phyloP scores from a whole-genome alignment of 192 early-diverging fungal genomes.

The Chytriomyces sp. region DNA sequence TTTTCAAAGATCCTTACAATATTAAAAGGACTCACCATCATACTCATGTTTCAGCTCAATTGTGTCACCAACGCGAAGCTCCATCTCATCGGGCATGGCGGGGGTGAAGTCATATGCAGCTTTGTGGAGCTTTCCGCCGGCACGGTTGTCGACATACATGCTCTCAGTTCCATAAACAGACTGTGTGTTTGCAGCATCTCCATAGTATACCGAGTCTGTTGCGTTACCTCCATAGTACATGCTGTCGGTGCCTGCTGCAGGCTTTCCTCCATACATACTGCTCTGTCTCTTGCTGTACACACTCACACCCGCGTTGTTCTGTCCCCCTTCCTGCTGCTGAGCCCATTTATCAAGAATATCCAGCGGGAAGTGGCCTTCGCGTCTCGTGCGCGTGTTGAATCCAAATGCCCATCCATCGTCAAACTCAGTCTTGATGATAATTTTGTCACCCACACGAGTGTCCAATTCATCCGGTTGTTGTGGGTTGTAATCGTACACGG shows the following conservation, averaged over 20 bases:
- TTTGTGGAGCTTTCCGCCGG: too few relatives aligned
- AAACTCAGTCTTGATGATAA: constrained; percentile 1
- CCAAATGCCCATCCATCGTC: constrained; percentile 27
- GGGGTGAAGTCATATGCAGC: constrained; percentile 4
- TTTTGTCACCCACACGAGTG: not conserved
- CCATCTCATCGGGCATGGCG: constrained; percentile 18
- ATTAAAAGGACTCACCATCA: not conserved
- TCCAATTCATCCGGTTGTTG: constrained; percentile 5
- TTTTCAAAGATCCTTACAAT: constrained; percentile 19
- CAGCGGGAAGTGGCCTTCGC: too few relatives aligned
- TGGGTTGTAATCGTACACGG: constrained; percentile 18
- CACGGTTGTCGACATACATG: not conserved
- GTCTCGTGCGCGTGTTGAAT: not conserved
- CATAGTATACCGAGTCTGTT: not conserved
- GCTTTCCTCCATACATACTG: not conserved
- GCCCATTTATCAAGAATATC: constrained; percentile 7
- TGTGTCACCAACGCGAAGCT: constrained; percentile 9
- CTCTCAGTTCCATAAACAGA: constrained; percentile 1
- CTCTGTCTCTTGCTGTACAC: not conserved
- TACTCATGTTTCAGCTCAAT: constrained; percentile 1
- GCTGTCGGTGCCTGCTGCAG: not conserved
- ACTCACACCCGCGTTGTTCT: not conserved
- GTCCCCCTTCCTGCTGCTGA: not conserved
- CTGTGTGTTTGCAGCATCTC: not conserved
- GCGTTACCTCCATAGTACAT: not conserved